Evolutionary conservation across 192 early-diverging fungal genomes (phyloP), one percentile per base, ranked within the genome.

Genomic region (Coemansia sp.): DNA sequence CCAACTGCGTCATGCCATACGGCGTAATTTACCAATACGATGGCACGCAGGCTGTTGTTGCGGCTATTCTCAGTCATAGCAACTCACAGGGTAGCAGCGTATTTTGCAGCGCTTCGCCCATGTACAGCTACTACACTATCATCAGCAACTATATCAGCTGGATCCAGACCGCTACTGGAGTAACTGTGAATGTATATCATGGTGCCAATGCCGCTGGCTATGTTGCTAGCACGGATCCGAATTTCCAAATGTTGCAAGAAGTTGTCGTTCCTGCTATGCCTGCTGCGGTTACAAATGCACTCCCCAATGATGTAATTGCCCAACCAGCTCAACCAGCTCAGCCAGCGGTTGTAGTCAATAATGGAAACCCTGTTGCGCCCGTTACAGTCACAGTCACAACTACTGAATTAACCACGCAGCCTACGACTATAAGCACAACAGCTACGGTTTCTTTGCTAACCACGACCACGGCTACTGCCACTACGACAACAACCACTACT

Each of bases 121-220:
- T 77, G 9, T 43, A 60, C 38, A 63, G 45, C 47, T 77, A 77
- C 61, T 77, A 77, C 51, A 60, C 53, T 4, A 25, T 71, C 27
- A 20, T 77, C 17, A 65, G 69, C 42, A 70, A 77, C 65, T 77
- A 77, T 29, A 29, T 77, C 0, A 35, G 65, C 10, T 77, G 75
- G 75, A 54, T 62, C 19, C 19, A 72, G 37, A 24, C n/a, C 10
- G 38, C 32, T 14, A 17, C 58, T 0, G 56, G 39, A 6, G 24
- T 45, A 2, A 24, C 37, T 0, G 61, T 71, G 4, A 20, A 22
- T 4, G 43, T 43, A 0, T 66, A 54, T 32, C 63, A 72, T 35
- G 36, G 63, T 1, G 11, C n/a, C 3, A 31, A 14, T 29, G 25
- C 63, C 4, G 31, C 47, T 10, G 58, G 59, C 2, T 72, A 72